Evolutionary conservation across 1,284 basidiomycete genomes (phyloP), one percentile per base, ranked within the genome.

Genomic region (Cystobasidium sp.): DNA sequence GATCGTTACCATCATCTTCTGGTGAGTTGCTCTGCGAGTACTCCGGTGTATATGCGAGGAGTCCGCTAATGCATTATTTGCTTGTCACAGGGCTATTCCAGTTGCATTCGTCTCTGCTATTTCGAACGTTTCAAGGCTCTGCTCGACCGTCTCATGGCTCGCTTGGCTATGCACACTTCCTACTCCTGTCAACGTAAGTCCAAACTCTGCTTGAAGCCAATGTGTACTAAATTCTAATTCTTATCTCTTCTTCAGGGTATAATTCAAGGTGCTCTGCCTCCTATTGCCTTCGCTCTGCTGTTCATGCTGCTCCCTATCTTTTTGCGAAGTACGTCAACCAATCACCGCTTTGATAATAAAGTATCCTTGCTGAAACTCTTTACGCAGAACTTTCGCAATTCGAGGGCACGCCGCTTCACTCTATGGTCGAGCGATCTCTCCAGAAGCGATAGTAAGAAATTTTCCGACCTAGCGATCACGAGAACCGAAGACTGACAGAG

Each of bases 91-190:
- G 64, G 51, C 64, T 4, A 53, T 66, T 22, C 64, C 64, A 5
- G 64, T 66, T 18, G 98, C 84, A 94, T 95, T 81, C 91, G 93
- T 0, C 97, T 96, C 81, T 92, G 97, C 83, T 87, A 88, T 97
- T 74, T 91, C 91, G 37, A 98, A 98, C 81, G 85, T 98, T 53
- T 83, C 89, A 73, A 83, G 88, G 16, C 85, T 98, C 0, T 92
- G 91, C 81, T 74, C 76, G 3, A 87, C 85, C 0, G 87, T 87
- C 7, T 76, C 80, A 0, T 98, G 90, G 88, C 86, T 98, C 4
- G 84, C 86, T 0, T 98, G 95, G 95, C 85, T 98, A 58, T 91
- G 90, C 83, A 83, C 78, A 0, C 84, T 95, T 1, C 91, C 91
- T 37, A 39, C 78, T 8, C 75, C 71, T 14, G 58, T 64, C 18